Conservation (phyloP, 352 stramenopile genomes). For the Phytophthora crassamura region DNA sequence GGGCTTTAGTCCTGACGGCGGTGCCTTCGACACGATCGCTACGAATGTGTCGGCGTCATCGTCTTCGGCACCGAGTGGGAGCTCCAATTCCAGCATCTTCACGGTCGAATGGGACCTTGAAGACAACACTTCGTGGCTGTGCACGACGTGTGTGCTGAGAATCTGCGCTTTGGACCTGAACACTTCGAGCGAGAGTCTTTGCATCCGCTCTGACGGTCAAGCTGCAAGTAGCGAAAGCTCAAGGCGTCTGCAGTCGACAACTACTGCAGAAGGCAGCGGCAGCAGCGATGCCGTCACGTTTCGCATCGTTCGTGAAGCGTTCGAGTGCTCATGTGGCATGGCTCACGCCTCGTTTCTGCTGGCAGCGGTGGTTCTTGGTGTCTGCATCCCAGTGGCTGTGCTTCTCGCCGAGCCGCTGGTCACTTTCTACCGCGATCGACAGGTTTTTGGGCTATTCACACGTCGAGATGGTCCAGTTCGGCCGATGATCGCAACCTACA, state of each 20-base stretch:
- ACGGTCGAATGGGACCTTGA: conserved; percentile 57
- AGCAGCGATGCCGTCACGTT: conserved; percentile 43
- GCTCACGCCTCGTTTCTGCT: conserved; percentile 47
- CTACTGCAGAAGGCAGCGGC: conserved; percentile 8
- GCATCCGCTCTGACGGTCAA: conserved; percentile 57
- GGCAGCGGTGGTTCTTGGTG: conserved; percentile 48
- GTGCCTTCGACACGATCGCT: conserved; percentile 42
- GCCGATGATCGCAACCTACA: conserved; percentile 45
- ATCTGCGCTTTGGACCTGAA: conserved; percentile 42
- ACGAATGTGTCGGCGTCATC: conserved; percentile 16
- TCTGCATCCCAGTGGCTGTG: conserved; percentile 43
- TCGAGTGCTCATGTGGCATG: conserved; percentile 59
- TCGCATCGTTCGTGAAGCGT: conserved; percentile 56
- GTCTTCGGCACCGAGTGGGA: conserved; percentile 6
- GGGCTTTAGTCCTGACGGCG: conserved; percentile 58
- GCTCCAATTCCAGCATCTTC: conserved; percentile 29
- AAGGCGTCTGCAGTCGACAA: conserved; percentile 25
- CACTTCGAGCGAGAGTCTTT: conserved; percentile 35
- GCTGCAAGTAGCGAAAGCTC: background rate
- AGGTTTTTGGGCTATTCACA: conserved; percentile 53
- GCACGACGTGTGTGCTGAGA: conserved; percentile 53
- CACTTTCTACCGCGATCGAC: conserved; percentile 66
- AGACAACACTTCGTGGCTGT: conserved; percentile 46
- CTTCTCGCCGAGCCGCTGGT: conserved; percentile 61
- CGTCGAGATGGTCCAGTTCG: conserved; percentile 39